Base-by-base conservation (phyloP, 2,329 filamentous ascomycete genomes). In the Pseudogymnoascus destructans region DNA sequence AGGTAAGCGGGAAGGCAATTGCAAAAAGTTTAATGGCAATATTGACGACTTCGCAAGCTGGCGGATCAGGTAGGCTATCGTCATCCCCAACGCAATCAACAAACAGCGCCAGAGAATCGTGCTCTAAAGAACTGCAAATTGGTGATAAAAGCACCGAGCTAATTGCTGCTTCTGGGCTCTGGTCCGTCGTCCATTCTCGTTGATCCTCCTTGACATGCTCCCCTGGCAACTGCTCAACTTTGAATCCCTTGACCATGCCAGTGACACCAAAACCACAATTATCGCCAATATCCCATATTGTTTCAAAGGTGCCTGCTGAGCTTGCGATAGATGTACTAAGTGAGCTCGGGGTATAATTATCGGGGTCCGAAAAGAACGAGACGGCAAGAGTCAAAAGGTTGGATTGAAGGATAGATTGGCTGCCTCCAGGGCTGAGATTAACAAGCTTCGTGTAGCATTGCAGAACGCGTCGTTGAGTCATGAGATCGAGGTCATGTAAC, bases 221-320 rank as follows among this genome's bases (percentile, higher is more conserved):
- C 25, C 88, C 87, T 11, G 84, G 83, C 59, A 91, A 77, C 23
- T 78, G 80, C 65, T 79, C 82, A 15, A 90, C 76, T 57, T 85
- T 80, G 68, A 93, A 90, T 0, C 89, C 88, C 19, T 81, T 79
- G 1, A 95, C 84, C 19, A 97, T 75, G 1, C 91, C 89, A 8
- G 89, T 95, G 13, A 98, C 85, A 2, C 95, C 93, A 70, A 95
- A 97, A 0, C 91, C 92, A 65, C 85, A 91, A 67, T 97, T 97
- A 70, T 98, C 93, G 7, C 85, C 87, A 5, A 95, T 81, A 62
- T 97, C 92, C 93, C 93, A 98, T 36, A 98, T 82, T 0, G 84
- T 91, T 66, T 98, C 93, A 66, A 97, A 96, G 2, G 84, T 87
- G 5, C 88, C 89, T 1, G 90, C 88, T 13, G 91, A 88, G 64